A percentile compares a stretch with the other conserved stretches of the same genome.
phyloP scores from a whole-genome alignment of 352 stramenopile genomes.

The Phytophthora lateralis region DNA sequence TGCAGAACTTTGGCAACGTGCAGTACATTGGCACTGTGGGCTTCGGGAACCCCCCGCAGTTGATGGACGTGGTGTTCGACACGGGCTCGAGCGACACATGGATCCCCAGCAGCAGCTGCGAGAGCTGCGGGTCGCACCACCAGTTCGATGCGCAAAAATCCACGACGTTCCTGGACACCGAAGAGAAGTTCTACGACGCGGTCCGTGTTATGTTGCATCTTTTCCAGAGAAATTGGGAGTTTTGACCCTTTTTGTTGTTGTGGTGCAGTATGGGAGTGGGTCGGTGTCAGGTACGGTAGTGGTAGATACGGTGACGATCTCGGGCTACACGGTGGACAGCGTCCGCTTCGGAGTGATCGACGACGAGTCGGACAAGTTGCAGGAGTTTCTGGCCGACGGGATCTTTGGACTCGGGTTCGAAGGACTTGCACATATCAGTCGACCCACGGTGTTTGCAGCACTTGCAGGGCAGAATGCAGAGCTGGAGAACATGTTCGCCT shows the following conservation, averaged over 20 bases:
- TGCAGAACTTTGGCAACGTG: constrained; percentile 88
- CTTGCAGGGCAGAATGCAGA: constrained; percentile 69
- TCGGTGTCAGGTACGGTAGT: constrained; percentile 78
- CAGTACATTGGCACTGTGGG: constrained; percentile 79
- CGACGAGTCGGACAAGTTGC: constrained; percentile 70
- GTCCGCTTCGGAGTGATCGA: constrained; percentile 80
- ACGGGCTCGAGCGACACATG: constrained; percentile 86
- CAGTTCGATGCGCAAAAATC: constrained; percentile 59
- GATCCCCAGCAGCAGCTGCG: constrained; percentile 63
- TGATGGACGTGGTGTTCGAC: constrained; percentile 78
- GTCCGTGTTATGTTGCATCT: constrained; percentile 25
- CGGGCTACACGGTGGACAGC: constrained; percentile 68
- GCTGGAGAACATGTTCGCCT: constrained; percentile 88
- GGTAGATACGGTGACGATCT: constrained; percentile 76
- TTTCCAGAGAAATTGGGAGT: constrained; percentile 10
- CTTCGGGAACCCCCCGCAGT: constrained; percentile 75
- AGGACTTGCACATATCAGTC: constrained; percentile 86
- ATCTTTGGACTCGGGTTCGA: constrained; percentile 89
- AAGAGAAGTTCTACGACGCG: constrained; percentile 75
- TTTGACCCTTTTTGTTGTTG: constrained; percentile 16
- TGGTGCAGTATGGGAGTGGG: constrained; percentile 74
- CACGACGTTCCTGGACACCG: constrained; percentile 73
- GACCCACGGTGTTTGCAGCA: constrained; percentile 80
- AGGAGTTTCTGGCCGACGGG: constrained; percentile 87
- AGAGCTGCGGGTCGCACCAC: constrained; percentile 56